Base-by-base conservation (phyloP, 1,284 basidiomycete genomes). In the Paramarasmius palmivorus region DNA sequence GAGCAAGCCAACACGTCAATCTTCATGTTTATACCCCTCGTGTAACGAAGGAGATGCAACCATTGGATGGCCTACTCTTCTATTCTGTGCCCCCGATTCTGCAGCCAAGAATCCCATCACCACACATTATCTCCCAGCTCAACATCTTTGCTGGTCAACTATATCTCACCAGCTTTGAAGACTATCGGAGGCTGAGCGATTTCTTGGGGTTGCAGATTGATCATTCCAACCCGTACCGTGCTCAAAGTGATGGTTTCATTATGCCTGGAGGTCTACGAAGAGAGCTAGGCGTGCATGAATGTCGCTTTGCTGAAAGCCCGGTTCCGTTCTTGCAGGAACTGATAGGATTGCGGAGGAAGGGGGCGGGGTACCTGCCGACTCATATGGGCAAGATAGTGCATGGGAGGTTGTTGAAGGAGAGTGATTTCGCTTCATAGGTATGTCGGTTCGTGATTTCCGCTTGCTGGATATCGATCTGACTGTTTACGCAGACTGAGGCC, bases 201-300 rank as follows among this genome's bases (percentile, higher is more conserved):
- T 67, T 74, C 54, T 62, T 78, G 8, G 74, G 74, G 1, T 37
- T 77, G 8, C 66, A 65, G 29, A 50, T 67, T 32, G 29, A 32
- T 32, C 7, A 17, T 34, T 55, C 22, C 53, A 53, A 12, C 12
- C 50, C 19, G 6, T 32, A 32, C 12, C 45, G 8, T 3, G 29
- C 32, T n/a, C 49, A 51, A 25, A 51, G 39, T 17, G 56, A 49
- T 12, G 59, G 59, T 2, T 60, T 60, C 34, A 55, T 61, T n/a
- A 7, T 4, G 20, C 20, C 10, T 26, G 17, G 0, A 9, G 35
- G 29, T 12, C 6, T 32, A 6, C 12, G 12, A 12, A 32, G 12
- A 6, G 29, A 6, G 29, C 6, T 32, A 12, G 29, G 29, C 10
- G 15, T 59, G 14, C 26, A 9, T 3, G 51, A 25, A 1, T 57